These are phyloP conservation scores for Coemansia sp. DNA, from an alignment of 192 early-diverging fungal genomes.

Conservation along the genomic window DNA sequence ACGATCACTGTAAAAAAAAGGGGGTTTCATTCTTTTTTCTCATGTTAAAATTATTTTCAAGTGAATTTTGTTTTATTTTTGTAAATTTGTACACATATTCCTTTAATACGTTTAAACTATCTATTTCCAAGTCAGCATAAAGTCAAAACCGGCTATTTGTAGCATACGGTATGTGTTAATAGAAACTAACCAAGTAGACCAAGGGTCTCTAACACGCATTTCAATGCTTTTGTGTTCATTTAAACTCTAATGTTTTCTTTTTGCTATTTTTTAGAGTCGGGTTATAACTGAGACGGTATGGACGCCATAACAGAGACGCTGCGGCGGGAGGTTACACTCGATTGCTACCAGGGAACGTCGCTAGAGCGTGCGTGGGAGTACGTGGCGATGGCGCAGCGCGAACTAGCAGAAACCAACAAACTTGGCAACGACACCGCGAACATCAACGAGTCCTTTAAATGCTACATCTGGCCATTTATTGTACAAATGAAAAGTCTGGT, in stretches of 20 bases:
- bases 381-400: slow-evolving; percentile 29
- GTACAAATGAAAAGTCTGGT: slow-evolving; percentile 18
- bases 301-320: slow-evolving; percentile 36
- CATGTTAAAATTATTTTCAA: slow-evolving; percentile 6
- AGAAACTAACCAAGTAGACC: no score
- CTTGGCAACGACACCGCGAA: not conserved
- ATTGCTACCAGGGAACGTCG: slow-evolving; percentile 30
- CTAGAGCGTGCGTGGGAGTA: slow-evolving; percentile 38
- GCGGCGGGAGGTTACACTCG: slow-evolving; percentile 41
- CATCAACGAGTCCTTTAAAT: slow-evolving; percentile 17
- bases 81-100: not conserved
- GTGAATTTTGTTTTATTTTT: not conserved
- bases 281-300: slow-evolving; percentile 16
- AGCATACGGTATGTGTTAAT: not conserved
- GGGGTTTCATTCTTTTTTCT: not conserved
- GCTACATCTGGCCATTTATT: slow-evolving; percentile 42
- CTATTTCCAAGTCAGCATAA: no score
- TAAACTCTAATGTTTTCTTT: not conserved
- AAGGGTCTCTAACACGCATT: no score
- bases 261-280: not conserved
- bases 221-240: no score
- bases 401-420: slow-evolving; percentile 8
- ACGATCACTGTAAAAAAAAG: no score
- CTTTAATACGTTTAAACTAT: no score
- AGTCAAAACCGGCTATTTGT: not conserved